Evolutionary conservation across 2,329 filamentous ascomycete species (phyloP).

Genomic region (Fusarium nurragi): DNA sequence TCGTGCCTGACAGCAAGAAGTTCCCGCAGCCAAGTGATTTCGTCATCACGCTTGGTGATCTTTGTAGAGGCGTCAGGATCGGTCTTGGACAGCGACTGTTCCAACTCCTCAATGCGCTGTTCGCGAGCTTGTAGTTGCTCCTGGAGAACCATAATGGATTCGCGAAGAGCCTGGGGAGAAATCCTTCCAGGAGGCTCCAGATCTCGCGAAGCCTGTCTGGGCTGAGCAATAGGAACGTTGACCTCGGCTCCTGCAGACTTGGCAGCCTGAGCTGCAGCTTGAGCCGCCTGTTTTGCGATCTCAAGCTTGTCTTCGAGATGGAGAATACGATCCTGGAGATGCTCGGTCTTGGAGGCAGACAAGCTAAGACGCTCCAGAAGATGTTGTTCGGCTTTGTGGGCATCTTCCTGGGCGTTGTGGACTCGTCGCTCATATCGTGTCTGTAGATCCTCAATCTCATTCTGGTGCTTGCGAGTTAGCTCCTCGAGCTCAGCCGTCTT

Average conservation of each 20-base stretch:
- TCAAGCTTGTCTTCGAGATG: slow-evolving; percentile 92
- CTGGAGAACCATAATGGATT: slow-evolving; percentile 95
- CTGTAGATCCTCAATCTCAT: slow-evolving; percentile 77
- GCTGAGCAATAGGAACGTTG: slow-evolving; percentile 35
- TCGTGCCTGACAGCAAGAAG: slow-evolving; percentile 89
- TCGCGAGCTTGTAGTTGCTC: slow-evolving; percentile 97
- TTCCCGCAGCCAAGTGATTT: slow-evolving; percentile 95
- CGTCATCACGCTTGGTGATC: slow-evolving; percentile 90
- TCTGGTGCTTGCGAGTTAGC: slow-evolving; percentile 67
- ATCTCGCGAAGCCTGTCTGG: slow-evolving; percentile 46
- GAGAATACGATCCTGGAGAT: slow-evolving; percentile 84
- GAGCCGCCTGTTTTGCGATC: slow-evolving; percentile 86
- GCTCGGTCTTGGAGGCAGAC: slow-evolving; percentile 83
- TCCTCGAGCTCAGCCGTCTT: slow-evolving; percentile 67
- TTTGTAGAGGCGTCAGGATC: slow-evolving; percentile 83
- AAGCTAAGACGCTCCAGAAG: slow-evolving; percentile 83
- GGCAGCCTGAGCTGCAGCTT: slow-evolving; percentile 81
- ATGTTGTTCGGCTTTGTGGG: slow-evolving; percentile 80
- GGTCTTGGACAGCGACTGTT: slow-evolving; percentile 72
- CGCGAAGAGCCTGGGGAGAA: slow-evolving; percentile 91
- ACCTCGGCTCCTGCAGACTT: slow-evolving; percentile 63
- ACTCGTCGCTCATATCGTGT: slow-evolving; percentile 79
- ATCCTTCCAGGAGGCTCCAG: slow-evolving; percentile 80
- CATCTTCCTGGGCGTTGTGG: slow-evolving; percentile 80
- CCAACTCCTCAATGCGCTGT: slow-evolving; percentile 85